phyloP scores from a whole-genome alignment of 73 alveolate species.

The Paramecium octaurelia region DNA sequence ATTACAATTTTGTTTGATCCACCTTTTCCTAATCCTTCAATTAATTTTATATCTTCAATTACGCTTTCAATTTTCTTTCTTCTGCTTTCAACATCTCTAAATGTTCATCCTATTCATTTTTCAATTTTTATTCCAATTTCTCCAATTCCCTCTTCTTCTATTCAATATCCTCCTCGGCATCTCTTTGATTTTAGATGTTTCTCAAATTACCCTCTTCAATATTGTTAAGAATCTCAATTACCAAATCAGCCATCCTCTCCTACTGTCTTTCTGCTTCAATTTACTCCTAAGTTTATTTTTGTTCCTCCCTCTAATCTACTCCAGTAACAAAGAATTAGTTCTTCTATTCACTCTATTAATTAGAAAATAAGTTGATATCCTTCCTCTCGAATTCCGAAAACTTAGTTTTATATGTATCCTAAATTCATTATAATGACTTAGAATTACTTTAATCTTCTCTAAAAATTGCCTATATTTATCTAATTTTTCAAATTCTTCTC shows the following conservation, averaged over 20 bases:
- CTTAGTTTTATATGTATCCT: conserved; percentile 14
- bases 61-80: neutral
- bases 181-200: conserved; percentile 12
- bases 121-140: neutral
- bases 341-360: neutral
- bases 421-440: neutral
- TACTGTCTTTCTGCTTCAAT: conserved; percentile 13
- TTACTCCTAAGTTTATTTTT: neutral
- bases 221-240: neutral
- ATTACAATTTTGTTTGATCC: conserved; percentile 8
- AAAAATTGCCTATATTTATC: neutral
- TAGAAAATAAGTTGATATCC: neutral
- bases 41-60: neutral
- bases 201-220: conserved; percentile 33
- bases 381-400: neutral
- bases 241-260: neutral
- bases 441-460: neutral
- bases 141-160: neutral
- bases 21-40: neutral
- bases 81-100: neutral
- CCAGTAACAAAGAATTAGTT: neutral
- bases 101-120: neutral
- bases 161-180: conserved; percentile 15
- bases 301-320: neutral
- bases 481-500: conserved; percentile 22